phyloP scores from a whole-genome alignment of 1,139 yeast genomes.

The Magnusiomyces paraingens region DNA sequence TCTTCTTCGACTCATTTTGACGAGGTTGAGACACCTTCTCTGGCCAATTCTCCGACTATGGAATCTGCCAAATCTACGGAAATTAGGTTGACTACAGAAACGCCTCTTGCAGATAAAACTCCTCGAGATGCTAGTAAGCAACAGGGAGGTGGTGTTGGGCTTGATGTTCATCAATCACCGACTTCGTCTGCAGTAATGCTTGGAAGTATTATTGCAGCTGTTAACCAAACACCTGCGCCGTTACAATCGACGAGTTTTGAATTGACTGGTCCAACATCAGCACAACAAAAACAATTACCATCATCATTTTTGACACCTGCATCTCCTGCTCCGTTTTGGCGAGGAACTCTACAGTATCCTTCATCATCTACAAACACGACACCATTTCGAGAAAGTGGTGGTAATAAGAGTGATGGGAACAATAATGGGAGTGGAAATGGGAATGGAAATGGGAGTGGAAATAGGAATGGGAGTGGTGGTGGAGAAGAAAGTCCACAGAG shows the following conservation, averaged over 20 bases:
- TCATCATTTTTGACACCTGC: constrained; percentile 37
- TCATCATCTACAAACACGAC: constrained; percentile 29
- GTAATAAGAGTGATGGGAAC: not conserved
- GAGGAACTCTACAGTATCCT: constrained; percentile 35
- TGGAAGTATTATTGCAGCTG: constrained; percentile 3
- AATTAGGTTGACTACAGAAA: no score
- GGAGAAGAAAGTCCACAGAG: no score
- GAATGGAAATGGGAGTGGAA: not conserved
- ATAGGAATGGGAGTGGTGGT: not conserved
- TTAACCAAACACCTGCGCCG: constrained; percentile 25
- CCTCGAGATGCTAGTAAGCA: no score
- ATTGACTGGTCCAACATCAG: constrained; percentile 37
- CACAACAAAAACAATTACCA: constrained; percentile 36
- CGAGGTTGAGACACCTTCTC: no score
- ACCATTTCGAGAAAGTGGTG: constrained; percentile 14
- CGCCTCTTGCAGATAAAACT: no score
- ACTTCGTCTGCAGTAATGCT: not conserved
- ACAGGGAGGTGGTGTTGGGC: no score
- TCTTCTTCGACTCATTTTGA: no score
- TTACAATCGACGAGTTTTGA: constrained; percentile 24
- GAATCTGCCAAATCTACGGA: no score
- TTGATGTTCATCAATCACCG: no score
- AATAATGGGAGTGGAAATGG: not conserved
- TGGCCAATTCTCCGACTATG: no score
- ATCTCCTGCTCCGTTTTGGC: constrained; percentile 41